Evolutionary conservation across 2,329 filamentous ascomycete genomes (phyloP).

Genomic region (Verticillium dahliae): DNA sequence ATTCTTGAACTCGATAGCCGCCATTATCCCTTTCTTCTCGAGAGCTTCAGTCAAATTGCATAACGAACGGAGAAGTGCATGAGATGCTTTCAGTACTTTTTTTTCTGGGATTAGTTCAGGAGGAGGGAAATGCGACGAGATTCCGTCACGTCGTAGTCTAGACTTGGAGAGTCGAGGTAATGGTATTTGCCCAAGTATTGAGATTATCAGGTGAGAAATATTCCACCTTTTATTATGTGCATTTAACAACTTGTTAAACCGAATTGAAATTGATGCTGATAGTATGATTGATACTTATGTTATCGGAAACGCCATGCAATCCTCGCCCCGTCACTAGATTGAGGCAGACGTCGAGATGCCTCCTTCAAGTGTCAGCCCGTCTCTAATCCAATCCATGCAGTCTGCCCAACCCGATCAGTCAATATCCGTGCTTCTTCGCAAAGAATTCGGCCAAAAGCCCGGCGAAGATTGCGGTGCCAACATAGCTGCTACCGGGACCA

Average conservation of each 20-base stretch:
- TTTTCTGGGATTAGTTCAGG: neutral
- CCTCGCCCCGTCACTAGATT: neutral
- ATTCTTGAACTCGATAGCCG: neutral
- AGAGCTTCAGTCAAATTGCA: neutral
- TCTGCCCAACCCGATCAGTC: neutral
- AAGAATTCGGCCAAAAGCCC: neutral
- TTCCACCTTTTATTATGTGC: neutral
- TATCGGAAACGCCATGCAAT: neutral
- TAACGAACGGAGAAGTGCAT: neutral
- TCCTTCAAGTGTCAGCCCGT: neutral
- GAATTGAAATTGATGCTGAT: neutral
- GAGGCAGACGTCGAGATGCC: neutral
- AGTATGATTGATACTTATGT: neutral
- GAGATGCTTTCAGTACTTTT: neutral
- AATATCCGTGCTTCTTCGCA: neutral
- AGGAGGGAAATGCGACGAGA: neutral
- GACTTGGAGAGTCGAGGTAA: neutral
- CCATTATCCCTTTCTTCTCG: neutral
- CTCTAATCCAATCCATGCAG: neutral
- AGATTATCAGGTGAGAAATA: neutral
- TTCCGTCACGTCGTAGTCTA: neutral
- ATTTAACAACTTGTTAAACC: neutral
- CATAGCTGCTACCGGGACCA: neutral
- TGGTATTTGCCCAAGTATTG: neutral
- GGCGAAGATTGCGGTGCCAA: neutral